Evolutionary conservation across 2,329 filamentous ascomycete genomes (phyloP).

Genomic region (Epichloe coenophiala): DNA sequence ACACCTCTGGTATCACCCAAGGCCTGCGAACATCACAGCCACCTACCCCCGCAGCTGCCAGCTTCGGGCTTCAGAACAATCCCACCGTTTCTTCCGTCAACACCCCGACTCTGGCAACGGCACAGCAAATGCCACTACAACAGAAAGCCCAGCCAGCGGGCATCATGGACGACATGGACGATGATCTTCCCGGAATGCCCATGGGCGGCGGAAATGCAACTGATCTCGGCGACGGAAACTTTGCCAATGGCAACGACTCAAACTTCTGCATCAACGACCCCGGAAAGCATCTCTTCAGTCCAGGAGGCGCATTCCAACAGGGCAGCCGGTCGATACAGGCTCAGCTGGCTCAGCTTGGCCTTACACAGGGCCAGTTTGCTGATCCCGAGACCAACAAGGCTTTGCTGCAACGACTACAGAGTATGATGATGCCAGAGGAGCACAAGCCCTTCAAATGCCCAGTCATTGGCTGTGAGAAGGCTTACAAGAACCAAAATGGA

Average conservation of each 20-base stretch:
- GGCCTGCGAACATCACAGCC: constrained; percentile 77
- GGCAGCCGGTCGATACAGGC: constrained; percentile 53
- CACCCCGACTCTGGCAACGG: constrained; percentile 77
- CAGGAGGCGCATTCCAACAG: constrained; percentile 57
- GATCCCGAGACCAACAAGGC: constrained; percentile 59
- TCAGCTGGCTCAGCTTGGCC: constrained; percentile 56
- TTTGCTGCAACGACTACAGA: constrained; percentile 42
- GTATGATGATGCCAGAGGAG: constrained; percentile 66
- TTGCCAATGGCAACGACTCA: constrained; percentile 34
- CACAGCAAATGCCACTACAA: constrained; percentile 58
- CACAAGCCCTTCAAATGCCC: constrained; percentile 97
- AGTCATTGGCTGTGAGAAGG: constrained; percentile 96
- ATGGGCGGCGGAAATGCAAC: constrained; percentile 44
- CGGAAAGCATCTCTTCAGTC: constrained; percentile 83
- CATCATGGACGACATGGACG: constrained; percentile 55
- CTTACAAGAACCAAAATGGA: constrained; percentile 98
- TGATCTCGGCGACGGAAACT: constrained; percentile 37
- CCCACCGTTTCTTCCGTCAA: constrained; percentile 96
- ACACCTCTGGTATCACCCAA: constrained; percentile 61
- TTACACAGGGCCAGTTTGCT: constrained; percentile 63
- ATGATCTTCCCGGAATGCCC: constrained; percentile 51
- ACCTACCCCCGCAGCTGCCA: constrained; percentile 65
- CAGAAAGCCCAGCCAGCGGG: constrained; percentile 37
- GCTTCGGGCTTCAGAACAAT: constrained; percentile 76
- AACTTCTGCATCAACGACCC: constrained; percentile 75